Evolutionary conservation across 208 protist species (phyloP).

Genomic region (Acanthamoeba healyi): DNA sequence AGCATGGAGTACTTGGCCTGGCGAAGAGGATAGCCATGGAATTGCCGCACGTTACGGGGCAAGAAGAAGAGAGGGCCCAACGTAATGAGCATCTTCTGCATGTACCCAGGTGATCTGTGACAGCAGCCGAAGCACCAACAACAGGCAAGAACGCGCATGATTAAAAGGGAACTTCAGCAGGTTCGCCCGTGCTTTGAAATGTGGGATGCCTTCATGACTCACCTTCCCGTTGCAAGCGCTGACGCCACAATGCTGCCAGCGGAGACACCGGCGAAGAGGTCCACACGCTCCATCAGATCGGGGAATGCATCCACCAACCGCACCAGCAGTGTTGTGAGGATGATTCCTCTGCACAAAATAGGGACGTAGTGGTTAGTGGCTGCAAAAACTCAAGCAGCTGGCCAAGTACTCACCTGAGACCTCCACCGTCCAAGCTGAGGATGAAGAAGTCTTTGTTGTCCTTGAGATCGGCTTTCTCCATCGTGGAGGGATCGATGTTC

Average conservation of each 20-base stretch:
- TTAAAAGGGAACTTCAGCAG: no score
- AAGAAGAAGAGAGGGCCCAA: constrained; percentile 46
- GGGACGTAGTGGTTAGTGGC: no score
- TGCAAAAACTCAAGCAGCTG: no score
- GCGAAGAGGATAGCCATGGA: constrained; percentile 61
- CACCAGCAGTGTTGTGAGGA: constrained; percentile 76
- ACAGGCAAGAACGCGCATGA: no score
- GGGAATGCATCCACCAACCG: constrained; percentile 81
- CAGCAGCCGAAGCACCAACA: background rate
- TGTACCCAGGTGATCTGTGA: constrained; percentile 28
- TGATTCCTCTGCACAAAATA: constrained; percentile 80
- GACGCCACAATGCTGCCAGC: constrained; percentile 73
- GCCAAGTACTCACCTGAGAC: constrained; percentile 37
- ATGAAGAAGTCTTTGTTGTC: constrained; percentile 54
- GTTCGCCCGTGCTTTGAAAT: no score
- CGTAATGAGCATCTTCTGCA: background rate
- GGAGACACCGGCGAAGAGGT: constrained; percentile 77
- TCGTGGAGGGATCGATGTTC: background rate
- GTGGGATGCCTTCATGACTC: background rate
- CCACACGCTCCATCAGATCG: constrained; percentile 80
- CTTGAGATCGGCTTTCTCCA: background rate
- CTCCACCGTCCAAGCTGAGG: constrained; percentile 43
- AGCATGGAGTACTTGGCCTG: constrained; percentile 51
- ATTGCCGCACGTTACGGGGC: constrained; percentile 60
- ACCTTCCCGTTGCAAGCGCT: background rate